Evolutionary conservation across 2,329 filamentous ascomycete genomes (phyloP), one percentile per base, ranked within the genome.

Genomic region (Claviceps sp.): DNA sequence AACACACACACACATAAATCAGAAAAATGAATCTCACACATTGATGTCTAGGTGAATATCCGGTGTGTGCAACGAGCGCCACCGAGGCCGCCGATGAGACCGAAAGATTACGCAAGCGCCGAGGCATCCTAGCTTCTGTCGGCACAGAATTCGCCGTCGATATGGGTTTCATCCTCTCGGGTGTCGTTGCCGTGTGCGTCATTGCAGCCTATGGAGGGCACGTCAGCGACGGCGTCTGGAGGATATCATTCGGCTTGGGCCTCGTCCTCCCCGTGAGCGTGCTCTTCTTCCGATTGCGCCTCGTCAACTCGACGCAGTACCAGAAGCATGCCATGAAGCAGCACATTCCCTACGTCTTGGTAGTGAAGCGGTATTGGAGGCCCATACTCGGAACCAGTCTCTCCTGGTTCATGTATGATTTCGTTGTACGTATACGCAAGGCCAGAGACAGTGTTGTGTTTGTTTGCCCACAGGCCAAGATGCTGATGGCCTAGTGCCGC

Each of bases 271-370:
- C 77, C 0, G 62, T 80, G 3, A 67, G 69, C 1, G 67, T 80
- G 16, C 74, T 79, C 49, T 77, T 77, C 60, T 76, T 79, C 54
- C 73, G 77, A 11, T 61, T 80, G 38, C 74, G 67, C 44, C 71
- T 74, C 57, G 61, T 72, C 50, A 76, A 72, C 62, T 78, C 65
- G 48, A 79, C 64, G 74, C 61, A 62, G 38, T 63, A 62, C 48
- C 47, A 52, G 26, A 61, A 60, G 13, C 59, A 62, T 18, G 60
- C 61, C 5, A 62, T 63, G 43, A 58, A 62, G 50, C 44, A 48
- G 16, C 48, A 61, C 18, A 56, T 62, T n/a, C 61, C 60, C 0
- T 62, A 63, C 48, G 47, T 42, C 46, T 50, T 62, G 24, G 59
- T 60, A 1, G 44, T 62, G 14, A 61, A 56, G 53, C 55, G 59